phyloP scores from a whole-genome alignment of 345 rosid genomes.

The Brassica carinata region DNA sequence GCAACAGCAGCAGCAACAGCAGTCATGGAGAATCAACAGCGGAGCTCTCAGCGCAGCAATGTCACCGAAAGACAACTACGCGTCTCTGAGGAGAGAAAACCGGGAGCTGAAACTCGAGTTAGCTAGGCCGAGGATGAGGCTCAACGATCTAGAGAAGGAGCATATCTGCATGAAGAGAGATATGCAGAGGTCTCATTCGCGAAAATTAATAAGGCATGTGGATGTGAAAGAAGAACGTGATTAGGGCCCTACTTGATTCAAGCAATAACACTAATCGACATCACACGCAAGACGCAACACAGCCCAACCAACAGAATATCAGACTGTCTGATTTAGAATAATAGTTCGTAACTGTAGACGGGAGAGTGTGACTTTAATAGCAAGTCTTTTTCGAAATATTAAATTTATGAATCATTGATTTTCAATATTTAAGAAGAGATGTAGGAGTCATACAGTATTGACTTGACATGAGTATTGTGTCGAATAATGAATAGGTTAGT shows the following conservation, averaged over 20 bases:
- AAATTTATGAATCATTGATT: conserved; percentile 1
- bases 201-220: not conserved
- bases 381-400: not conserved
- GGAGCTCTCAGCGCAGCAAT: conserved; percentile 96
- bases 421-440: not conserved
- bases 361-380: not conserved
- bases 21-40: conserved; percentile 89
- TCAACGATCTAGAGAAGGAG: conserved; percentile 92
- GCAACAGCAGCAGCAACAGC: conserved; percentile 49
- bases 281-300: conserved; percentile 29
- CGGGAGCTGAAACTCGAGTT: conserved; percentile 94
- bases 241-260: conserved; percentile 37
- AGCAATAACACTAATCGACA: conserved; percentile 27
- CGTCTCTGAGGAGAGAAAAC: conserved; percentile 91
- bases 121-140: conserved; percentile 85
- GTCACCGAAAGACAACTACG: conserved; percentile 96
- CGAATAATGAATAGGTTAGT: not conserved
- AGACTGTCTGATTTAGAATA: conserved; percentile 17
- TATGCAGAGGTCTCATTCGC: conserved; percentile 87
- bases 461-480: conserved; percentile 4
- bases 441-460: not conserved
- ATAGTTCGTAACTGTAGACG: not conserved
- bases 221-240: conserved; percentile 38
- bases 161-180: conserved; percentile 97
- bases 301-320: conserved; percentile 20